Evolutionary conservation across 2,329 filamentous ascomycete species (phyloP).

Genomic region (Emmonsiellopsis sp.): DNA sequence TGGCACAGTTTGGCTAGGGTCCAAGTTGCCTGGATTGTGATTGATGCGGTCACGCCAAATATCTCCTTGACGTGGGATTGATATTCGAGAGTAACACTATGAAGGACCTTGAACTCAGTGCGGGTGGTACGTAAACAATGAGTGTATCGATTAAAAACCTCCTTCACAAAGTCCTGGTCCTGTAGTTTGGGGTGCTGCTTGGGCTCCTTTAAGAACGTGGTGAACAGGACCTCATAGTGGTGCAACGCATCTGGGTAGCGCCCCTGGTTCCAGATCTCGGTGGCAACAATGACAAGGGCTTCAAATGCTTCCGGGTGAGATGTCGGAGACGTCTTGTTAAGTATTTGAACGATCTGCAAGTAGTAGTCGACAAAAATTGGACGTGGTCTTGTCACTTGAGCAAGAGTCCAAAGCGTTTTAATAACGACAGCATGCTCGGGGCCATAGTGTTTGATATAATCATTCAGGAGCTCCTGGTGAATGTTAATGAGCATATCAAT

Average conservation of each 20-base stretch:
- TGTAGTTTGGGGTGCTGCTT: conserved; percentile 26
- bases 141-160: conserved; percentile 27
- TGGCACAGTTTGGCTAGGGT: conserved; percentile 30
- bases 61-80: conserved; percentile 25
- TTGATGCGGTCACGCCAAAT: conserved; percentile 26
- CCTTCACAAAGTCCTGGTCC: conserved; percentile 24
- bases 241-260: conserved; percentile 29
- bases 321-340: conserved; percentile 29
- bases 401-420: conserved; percentile 28
- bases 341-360: conserved; percentile 24
- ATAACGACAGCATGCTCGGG: conserved; percentile 27
- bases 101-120: conserved; percentile 22
- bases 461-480: conserved; percentile 31
- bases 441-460: conserved; percentile 28
- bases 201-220: conserved; percentile 25
- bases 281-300: conserved; percentile 28
- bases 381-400: conserved; percentile 27
- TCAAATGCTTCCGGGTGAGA: conserved; percentile 31
- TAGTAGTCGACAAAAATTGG: conserved; percentile 32
- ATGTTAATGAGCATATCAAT: conserved; percentile 28
- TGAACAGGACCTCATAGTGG: conserved; percentile 28
- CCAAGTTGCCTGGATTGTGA: conserved; percentile 29
- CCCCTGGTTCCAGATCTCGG: conserved; percentile 30
- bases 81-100: conserved; percentile 28
- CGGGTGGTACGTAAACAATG: conserved; percentile 27